Evolutionary conservation across 2,329 filamentous ascomycete species (phyloP).

Genomic region (Diplodia corticola): DNA sequence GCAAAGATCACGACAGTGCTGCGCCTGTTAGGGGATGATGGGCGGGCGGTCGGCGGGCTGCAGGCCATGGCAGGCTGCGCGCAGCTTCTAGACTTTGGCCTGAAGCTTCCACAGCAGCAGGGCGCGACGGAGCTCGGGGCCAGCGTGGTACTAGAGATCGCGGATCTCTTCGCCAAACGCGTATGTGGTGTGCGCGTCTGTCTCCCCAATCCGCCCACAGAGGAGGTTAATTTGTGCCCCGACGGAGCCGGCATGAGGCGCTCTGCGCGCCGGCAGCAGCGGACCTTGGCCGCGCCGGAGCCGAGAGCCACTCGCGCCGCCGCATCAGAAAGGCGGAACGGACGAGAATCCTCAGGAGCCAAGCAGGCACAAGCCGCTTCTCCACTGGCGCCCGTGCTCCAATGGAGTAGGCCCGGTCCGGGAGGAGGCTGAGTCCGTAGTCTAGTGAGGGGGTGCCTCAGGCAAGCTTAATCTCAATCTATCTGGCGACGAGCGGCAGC

Average conservation of each 20-base stretch:
- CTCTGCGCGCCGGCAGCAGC: conserved; percentile 11
- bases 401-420: conserved; percentile 20
- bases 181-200: conserved; percentile 11
- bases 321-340: conserved; percentile 10
- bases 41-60: conserved; percentile 11
- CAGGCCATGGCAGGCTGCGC: conserved; percentile 1
- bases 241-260: neutral
- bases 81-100: conserved; percentile 11
- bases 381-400: conserved; percentile 16
- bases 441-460: conserved; percentile 16
- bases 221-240: neutral
- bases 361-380: conserved; percentile 16
- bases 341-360: conserved; percentile 20
- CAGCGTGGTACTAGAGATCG: neutral
- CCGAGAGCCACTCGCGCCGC: conserved; percentile 14
- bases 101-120: conserved; percentile 4
- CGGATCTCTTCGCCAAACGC: conserved; percentile 1
- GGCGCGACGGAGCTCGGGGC: conserved; percentile 6
- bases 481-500: conserved; percentile 11
- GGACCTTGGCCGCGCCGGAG: conserved; percentile 4
- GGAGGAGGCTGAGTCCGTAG: conserved; percentile 7
- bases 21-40: neutral
- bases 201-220: neutral
- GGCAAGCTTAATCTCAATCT: conserved; percentile 17
- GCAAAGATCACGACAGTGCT: neutral